Percentiles rank a stretch among this genome's conserved stretches.
Conservation (phyloP, 2,329 filamentous ascomycete genomes). For the Aspergillus oerlinghausenensis region DNA sequence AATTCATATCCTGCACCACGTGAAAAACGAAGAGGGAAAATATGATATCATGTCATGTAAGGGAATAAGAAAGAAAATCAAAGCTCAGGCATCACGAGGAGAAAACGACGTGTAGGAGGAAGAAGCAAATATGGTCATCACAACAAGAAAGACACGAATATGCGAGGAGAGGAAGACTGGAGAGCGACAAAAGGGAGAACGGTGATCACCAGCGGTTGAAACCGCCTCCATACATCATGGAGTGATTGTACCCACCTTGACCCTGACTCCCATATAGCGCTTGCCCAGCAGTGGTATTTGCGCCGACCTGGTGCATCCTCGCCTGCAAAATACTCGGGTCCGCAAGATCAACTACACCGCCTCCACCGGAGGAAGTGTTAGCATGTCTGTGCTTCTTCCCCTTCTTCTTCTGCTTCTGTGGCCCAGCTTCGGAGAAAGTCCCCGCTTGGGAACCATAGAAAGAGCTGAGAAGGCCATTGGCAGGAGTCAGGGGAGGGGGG, state of each 20-base stretch:
- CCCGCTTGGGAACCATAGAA: conserved; percentile 84
- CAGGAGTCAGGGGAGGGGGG: conserved; percentile 84
- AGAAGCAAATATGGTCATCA: conserved; percentile 20
- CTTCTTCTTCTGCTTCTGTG: conserved; percentile 98
- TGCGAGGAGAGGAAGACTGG: conserved; percentile 3
- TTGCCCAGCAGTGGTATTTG: conserved; percentile 69
- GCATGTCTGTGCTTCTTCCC: conserved; percentile 99
- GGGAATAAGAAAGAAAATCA: conserved; percentile 18
- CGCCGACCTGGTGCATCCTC: conserved; percentile 87
- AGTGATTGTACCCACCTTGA: conserved; percentile 84
- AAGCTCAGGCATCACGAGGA: conserved; percentile 2
- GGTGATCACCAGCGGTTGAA: conserved; percentile 62
- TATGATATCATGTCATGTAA: conserved; percentile 33
- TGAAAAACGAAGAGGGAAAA: conserved; percentile 16
- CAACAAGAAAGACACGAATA: conserved; percentile 9
- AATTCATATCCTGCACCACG: conserved; percentile 21
- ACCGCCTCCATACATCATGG: conserved; percentile 72
- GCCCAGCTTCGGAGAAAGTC: conserved; percentile 81
- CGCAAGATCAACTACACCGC: conserved; percentile 99
- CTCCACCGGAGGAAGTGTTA: conserved; percentile 99
- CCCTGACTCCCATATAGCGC: conserved; percentile 83
- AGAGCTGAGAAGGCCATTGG: conserved; percentile 84
- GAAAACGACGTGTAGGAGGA: conserved; percentile 17
- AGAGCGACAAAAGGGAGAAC: conserved; percentile 13
- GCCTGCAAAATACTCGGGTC: conserved; percentile 99